Base-by-base conservation (phyloP, 495 filamentous ascomycete species). In the Tricharina praecox region DNA sequence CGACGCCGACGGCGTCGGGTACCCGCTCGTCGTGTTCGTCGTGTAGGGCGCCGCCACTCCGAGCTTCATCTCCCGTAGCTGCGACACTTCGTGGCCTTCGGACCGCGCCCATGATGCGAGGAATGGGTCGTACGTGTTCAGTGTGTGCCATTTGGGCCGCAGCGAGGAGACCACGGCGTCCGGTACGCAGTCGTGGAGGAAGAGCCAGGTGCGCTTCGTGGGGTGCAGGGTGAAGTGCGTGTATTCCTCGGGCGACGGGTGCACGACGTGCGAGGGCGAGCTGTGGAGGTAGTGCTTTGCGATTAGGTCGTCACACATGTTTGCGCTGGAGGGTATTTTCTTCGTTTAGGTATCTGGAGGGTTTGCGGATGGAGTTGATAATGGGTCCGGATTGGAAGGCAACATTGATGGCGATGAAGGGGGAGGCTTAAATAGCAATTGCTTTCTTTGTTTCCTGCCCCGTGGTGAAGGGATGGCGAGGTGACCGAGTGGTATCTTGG, bases 41-140 rank as follows among this genome's bases (percentile, higher is more conserved):
- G 32, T 16, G 10, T 37, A 13, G 1, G 8, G n/a, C 19, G 15
- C 21, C 3, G 35, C 41, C 2, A 35, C 23, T 3, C 13, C 10
- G n/a, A 56, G 35, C 11, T 19, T 39, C 53, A 56, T 54, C 38
- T 56, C 53, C 20, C 53, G 42, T 0, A 54, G 48, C 23, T 43
- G 21, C 13, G 53, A 24, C 7, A 44, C 30, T 0, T 18, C 30
- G 18, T 46, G 40, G 20, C 25, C n/a, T 15, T 38, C 15, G n/a
- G 11, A 4, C 7, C 25, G 15, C 8, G 49, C 49, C 49, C 49
- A 51, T 13, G 13, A 5, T 19, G 38, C 44, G 20, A 47, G 36
- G 3, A 20, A 11, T 18, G 16, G 32, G 30, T 51, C 49, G 21
- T 51, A 48, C 13, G 44, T 24, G 43, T 47, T 51, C 3, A 51